Evolutionary conservation across 2,329 filamentous ascomycete species (phyloP).

Genomic region (Fusarium sp.): DNA sequence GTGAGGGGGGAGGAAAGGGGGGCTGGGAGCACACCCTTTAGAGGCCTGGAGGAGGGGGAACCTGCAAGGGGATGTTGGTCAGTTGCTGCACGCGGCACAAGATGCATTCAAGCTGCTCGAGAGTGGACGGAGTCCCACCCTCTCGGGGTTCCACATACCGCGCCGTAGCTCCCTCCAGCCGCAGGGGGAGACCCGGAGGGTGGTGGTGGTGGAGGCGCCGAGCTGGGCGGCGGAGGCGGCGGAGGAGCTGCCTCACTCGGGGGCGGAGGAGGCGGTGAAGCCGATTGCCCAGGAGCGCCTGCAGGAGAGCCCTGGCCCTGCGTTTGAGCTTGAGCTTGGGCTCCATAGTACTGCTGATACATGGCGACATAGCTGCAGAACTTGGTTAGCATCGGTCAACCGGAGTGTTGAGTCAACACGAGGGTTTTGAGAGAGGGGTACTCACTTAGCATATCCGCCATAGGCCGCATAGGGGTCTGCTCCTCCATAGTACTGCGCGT

Average conservation of each 20-base stretch:
- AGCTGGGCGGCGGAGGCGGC: slow-evolving; percentile 67
- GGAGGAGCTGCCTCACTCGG: slow-evolving; percentile 71
- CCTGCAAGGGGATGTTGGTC: slow-evolving; percentile 51
- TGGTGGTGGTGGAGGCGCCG: slow-evolving; percentile 65
- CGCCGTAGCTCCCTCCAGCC: slow-evolving; percentile 65
- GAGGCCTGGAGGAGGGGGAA: slow-evolving; percentile 68
- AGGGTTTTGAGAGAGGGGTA: neutral
- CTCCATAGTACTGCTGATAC: slow-evolving; percentile 78
- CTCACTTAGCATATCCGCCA: slow-evolving; percentile 85
- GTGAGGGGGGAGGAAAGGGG: neutral
- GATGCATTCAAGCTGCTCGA: neutral
- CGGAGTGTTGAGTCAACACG: neutral
- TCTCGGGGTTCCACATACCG: slow-evolving; percentile 61
- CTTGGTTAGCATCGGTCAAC: slow-evolving; percentile 36
- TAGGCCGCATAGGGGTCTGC: slow-evolving; percentile 91
- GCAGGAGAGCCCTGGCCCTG: slow-evolving; percentile 57
- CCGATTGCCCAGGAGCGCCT: slow-evolving; percentile 57
- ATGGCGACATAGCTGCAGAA: slow-evolving; percentile 70
- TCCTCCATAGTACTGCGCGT: slow-evolving; percentile 82
- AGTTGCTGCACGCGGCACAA: neutral
- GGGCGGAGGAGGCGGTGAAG: slow-evolving; percentile 69
- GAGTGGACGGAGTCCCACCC: neutral
- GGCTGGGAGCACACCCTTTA: slow-evolving; percentile 38
- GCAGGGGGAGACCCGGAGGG: slow-evolving; percentile 60
- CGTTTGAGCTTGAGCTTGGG: slow-evolving; percentile 59